Conservation (phyloP, 805 yeast genomes). For the Starmera amethionina region DNA sequence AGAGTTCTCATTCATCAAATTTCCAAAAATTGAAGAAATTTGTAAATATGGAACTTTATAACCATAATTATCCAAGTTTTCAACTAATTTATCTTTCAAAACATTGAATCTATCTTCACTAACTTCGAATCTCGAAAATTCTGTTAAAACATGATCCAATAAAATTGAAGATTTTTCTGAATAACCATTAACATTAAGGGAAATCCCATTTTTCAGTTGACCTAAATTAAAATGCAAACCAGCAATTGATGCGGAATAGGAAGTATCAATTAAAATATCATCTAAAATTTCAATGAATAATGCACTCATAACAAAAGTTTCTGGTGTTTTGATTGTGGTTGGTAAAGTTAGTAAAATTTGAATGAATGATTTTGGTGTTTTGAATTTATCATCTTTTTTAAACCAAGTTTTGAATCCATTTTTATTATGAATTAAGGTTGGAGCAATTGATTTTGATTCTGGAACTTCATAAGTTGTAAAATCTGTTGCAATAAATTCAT, state of each 20-base stretch:
- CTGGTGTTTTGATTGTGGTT: conserved; percentile 46
- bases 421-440: conserved; percentile 47
- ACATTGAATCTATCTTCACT: conserved; percentile 53
- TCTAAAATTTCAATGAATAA: conserved; percentile 62
- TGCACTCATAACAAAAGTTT: conserved; percentile 45
- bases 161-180: conserved; percentile 69
- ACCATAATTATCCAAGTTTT: conserved; percentile 59
- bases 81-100: conserved; percentile 51
- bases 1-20: conserved; percentile 60
- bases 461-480: conserved; percentile 43
- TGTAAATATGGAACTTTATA: conserved; percentile 73
- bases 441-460: conserved; percentile 32
- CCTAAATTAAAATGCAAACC: conserved; percentile 54
- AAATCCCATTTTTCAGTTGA: conserved; percentile 61
- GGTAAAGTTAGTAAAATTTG: conserved; percentile 59
- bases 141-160: conserved; percentile 47
- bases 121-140: conserved; percentile 40
- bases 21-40: conserved; percentile 51
- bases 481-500: conserved; percentile 74
- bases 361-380: conserved; percentile 79
- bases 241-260: conserved; percentile 80
- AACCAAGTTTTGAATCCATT: conserved; percentile 63
- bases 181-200: conserved; percentile 64
- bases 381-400: conserved; percentile 81
- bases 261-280: conserved; percentile 64